These are phyloP conservation scores for Aspergillus felis DNA, from an alignment of 2,329 filamentous ascomycete genomes.

Conservation along the genomic window DNA sequence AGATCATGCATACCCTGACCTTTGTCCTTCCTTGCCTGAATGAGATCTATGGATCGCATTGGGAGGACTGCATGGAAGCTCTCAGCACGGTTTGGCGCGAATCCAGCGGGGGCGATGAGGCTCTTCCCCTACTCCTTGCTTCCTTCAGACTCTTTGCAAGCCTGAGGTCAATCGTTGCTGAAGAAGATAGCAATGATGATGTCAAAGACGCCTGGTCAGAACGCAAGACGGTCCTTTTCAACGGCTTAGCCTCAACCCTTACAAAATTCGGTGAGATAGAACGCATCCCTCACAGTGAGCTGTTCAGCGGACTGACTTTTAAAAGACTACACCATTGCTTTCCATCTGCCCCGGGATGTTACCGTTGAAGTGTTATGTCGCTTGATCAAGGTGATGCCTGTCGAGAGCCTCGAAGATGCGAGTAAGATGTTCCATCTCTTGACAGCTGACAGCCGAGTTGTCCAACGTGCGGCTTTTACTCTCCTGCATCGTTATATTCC, in stretches of 20 bases:
- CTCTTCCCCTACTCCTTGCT: conserved; percentile 63
- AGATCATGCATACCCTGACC: conserved; percentile 43
- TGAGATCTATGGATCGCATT: conserved; percentile 84
- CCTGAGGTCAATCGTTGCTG: conserved; percentile 55
- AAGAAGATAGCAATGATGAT: conserved; percentile 75
- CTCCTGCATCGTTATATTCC: conserved; percentile 79
- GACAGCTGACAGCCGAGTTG: conserved; percentile 66
- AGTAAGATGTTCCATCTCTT: conserved; percentile 71
- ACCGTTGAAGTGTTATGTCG: conserved; percentile 72
- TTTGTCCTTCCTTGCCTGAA: conserved; percentile 68
- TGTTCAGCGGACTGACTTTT: conserved; percentile 6
- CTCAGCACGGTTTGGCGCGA: conserved; percentile 57
- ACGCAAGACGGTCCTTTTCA: conserved; percentile 57
- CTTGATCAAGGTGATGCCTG: conserved; percentile 61
- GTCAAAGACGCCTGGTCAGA: conserved; percentile 69
- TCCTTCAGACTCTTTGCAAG: conserved; percentile 67
- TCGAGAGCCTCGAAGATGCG: conserved; percentile 59
- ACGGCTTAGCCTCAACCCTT: conserved; percentile 44
- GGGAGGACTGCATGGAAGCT: conserved; percentile 63
- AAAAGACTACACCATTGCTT: conserved; percentile 47
- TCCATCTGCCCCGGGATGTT: conserved; percentile 66
- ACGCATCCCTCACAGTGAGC: background rate
- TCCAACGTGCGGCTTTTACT: conserved; percentile 77
- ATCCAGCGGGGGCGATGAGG: conserved; percentile 45
- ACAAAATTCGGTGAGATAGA: conserved; percentile 36